A percentile compares a stretch with the other conserved stretches of the same genome.
phyloP scores from a whole-genome alignment of 768 basidiomycete species.

The Suillus paluster region DNA sequence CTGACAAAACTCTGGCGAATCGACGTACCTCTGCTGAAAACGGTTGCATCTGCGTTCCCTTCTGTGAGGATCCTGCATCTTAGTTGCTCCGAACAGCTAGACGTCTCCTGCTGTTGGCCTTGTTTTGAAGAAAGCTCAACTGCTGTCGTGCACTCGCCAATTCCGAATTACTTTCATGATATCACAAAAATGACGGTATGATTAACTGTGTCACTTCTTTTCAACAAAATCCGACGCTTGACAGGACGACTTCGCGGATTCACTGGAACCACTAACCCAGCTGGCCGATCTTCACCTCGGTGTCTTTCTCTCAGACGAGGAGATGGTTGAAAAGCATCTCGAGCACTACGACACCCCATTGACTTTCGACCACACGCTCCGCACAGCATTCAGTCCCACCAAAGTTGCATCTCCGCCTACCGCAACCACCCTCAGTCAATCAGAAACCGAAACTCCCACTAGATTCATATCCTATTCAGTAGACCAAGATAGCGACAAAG shows the following conservation, averaged over 20 bases:
- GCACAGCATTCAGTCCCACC: slow-evolving; percentile 15
- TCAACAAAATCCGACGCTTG: slow-evolving; percentile 6
- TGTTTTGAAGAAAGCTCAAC: slow-evolving; percentile 68
- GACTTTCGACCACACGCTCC: slow-evolving; percentile 23
- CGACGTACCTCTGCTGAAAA: slow-evolving; percentile 49
- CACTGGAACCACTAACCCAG: slow-evolving; percentile 49
- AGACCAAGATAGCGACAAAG: slow-evolving; percentile 20
- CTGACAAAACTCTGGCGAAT: slow-evolving; percentile 63
- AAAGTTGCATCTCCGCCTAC: slow-evolving; percentile 6
- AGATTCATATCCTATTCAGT: slow-evolving; percentile 26
- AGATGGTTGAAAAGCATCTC: slow-evolving; percentile 50
- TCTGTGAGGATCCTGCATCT: slow-evolving; percentile 53
- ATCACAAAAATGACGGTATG: slow-evolving; percentile 57
- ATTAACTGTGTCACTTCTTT: slow-evolving; percentile 12
- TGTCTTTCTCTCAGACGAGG: slow-evolving; percentile 62
- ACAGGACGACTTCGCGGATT: slow-evolving; percentile 48
- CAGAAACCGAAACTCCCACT: slow-evolving; percentile 17
- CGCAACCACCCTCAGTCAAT: slow-evolving; percentile 28
- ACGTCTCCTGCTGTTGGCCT: slow-evolving; percentile 60
- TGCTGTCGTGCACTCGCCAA: slow-evolving; percentile 62
- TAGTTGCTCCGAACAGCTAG: slow-evolving; percentile 62
- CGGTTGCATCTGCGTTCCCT: slow-evolving; percentile 53
- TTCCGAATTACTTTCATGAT: slow-evolving; percentile 53
- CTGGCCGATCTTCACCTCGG: slow-evolving; percentile 61
- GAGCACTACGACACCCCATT: slow-evolving; percentile 31